Evolutionary conservation across 768 basidiomycete species (phyloP).

Genomic region (Phlebiopsis flavidoalba): DNA sequence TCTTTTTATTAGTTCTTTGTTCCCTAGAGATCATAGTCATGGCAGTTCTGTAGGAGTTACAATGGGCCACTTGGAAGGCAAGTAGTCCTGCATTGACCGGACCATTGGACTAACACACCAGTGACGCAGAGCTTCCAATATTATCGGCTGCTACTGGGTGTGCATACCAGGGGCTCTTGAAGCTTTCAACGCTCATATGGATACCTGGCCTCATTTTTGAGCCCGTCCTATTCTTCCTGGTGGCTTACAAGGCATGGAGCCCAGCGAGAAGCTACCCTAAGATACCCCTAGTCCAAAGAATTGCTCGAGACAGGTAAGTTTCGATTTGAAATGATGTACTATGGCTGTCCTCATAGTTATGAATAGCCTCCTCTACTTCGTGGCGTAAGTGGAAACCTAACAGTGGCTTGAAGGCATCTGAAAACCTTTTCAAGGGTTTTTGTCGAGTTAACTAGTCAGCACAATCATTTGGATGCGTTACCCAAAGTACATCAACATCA

Average conservation of each 20-base stretch:
- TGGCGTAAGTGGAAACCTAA: slow-evolving; percentile 9
- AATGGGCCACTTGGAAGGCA: slow-evolving; percentile 2
- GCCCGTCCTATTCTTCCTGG: slow-evolving; percentile 19
- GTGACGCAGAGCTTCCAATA: background rate
- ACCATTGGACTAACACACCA: background rate
- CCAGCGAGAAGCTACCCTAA: background rate
- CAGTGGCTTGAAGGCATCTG: background rate
- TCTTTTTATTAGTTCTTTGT: slow-evolving; percentile 2
- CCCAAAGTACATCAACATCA: slow-evolving; percentile 16
- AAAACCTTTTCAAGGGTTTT: slow-evolving; percentile 13
- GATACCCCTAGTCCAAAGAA: background rate
- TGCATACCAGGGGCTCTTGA: slow-evolving; percentile 15
- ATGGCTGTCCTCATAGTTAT: background rate
- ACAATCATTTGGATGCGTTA: slow-evolving; percentile 16
- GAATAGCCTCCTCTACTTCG: slow-evolving; percentile 16
- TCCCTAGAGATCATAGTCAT: slow-evolving; percentile 6
- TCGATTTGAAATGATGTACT: background rate
- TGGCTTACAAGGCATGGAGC: slow-evolving; percentile 14
- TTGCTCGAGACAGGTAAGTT: slow-evolving; percentile 11
- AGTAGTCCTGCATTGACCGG: background rate
- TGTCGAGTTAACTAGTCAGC: slow-evolving; percentile 13
- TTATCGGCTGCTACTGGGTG: slow-evolving; percentile 12
- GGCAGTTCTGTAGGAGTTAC: slow-evolving; percentile 11
- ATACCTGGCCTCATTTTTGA: slow-evolving; percentile 19
- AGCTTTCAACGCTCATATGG: slow-evolving; percentile 20